Percentiles rank a stretch among this genome's conserved stretches.
Evolutionary conservation across 805 yeast species (phyloP).

Genomic region (Lachancea nothofagi): DNA sequence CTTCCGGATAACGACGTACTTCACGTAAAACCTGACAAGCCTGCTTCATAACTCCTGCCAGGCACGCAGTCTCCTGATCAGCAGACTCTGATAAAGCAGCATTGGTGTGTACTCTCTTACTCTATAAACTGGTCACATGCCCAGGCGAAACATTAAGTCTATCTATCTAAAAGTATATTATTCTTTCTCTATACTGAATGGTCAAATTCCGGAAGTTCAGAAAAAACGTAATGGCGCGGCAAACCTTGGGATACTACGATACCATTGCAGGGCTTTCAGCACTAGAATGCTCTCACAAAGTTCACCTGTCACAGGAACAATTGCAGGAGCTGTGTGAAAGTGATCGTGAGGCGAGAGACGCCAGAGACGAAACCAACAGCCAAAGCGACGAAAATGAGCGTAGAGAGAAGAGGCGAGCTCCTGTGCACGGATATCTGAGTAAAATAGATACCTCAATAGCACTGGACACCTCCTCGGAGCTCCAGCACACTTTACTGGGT

Average conservation of each 20-base stretch:
- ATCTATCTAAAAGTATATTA: too few species aligned
- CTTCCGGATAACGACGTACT: too few species aligned
- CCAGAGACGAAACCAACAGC: constrained; percentile 15
- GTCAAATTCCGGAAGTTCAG: background rate
- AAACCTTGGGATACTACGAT: constrained; percentile 25
- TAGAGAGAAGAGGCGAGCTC: constrained; percentile 13
- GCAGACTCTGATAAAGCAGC: too few species aligned
- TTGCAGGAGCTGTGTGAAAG: constrained; percentile 24
- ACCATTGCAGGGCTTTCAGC: constrained; percentile 30
- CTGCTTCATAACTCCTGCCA: too few species aligned
- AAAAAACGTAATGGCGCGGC: constrained; percentile 6
- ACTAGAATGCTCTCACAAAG: constrained; percentile 28
- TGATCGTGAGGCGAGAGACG: constrained; percentile 22
- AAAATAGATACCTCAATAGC: constrained; percentile 18
- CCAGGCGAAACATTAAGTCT: too few species aligned
- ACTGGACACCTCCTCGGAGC: constrained; percentile 20
- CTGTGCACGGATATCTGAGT: constrained; percentile 31
- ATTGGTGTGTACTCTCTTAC: too few species aligned
- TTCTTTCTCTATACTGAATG: too few species aligned
- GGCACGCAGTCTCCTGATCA: too few species aligned
- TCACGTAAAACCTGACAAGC: too few species aligned
- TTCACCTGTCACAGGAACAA: constrained; percentile 23
- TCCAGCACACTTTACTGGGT: constrained; percentile 30
- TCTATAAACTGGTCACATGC: too few species aligned
- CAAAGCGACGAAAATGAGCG: constrained; percentile 7